phyloP scores from a whole-genome alignment of 805 yeast genomes.

The Candida odintsovae region DNA sequence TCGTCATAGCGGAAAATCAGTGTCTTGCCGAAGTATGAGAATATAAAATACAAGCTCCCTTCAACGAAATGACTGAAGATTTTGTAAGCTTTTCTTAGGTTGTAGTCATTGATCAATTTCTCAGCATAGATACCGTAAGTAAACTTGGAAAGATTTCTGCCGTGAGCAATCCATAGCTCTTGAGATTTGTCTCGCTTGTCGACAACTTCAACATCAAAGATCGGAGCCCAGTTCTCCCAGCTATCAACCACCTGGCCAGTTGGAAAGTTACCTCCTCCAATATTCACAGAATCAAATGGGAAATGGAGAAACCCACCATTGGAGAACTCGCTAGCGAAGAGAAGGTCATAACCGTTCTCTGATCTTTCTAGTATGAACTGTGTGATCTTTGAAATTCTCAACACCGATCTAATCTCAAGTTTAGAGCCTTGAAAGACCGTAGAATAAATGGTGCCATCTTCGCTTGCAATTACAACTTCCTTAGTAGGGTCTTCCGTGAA shows the following conservation, averaged over 20 bases:
- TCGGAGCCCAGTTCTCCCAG: slow-evolving; percentile 43
- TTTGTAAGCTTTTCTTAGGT: slow-evolving; percentile 12
- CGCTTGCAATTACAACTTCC: slow-evolving; percentile 21
- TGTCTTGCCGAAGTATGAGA: slow-evolving; percentile 35
- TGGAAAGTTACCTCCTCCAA: neutral
- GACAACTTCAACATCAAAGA: slow-evolving; percentile 35
- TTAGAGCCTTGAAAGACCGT: slow-evolving; percentile 19
- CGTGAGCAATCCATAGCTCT: slow-evolving; percentile 33
- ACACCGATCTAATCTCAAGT: slow-evolving; percentile 25
- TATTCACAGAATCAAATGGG: slow-evolving; percentile 5
- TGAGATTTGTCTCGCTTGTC: slow-evolving; percentile 22
- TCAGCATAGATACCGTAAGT: slow-evolving; percentile 14
- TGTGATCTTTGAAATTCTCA: slow-evolving; percentile 32
- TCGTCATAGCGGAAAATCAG: slow-evolving; percentile 28
- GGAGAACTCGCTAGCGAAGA: slow-evolving; percentile 37
- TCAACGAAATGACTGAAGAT: slow-evolving; percentile 14
- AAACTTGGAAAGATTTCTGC: slow-evolving; percentile 14
- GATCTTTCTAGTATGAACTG: slow-evolving; percentile 17
- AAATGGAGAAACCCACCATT: slow-evolving; percentile 32
- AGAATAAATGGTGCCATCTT: slow-evolving; percentile 21
- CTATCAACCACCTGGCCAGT: slow-evolving; percentile 17
- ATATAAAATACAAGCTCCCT: slow-evolving; percentile 24
- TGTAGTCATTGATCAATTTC: slow-evolving; percentile 12
- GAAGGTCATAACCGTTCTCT: slow-evolving; percentile 12
- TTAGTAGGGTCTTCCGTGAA: slow-evolving; percentile 7